Evolutionary conservation across 2,329 filamentous ascomycete species (phyloP), one percentile per base, ranked within the genome.

Genomic region (Byssothecium circinans): DNA sequence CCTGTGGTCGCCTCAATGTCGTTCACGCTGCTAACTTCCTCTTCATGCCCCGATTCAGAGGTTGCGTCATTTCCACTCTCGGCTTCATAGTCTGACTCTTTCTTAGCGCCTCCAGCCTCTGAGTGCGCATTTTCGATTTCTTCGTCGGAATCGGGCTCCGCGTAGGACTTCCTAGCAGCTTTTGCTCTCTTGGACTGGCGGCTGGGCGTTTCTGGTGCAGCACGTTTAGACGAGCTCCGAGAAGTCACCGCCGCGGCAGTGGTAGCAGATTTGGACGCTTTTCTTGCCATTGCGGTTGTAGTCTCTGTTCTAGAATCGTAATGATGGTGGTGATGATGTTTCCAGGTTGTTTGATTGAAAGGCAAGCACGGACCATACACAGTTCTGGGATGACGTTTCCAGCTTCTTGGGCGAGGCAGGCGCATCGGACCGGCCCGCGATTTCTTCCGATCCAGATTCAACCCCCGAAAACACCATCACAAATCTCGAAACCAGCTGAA

Each of bases 61-160:
- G 58, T 57, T 32, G 49, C 53, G 14, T 45, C 50, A 25, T 58
- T 59, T 8, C 61, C 60, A 36, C 70, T 69, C 34, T 72, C 67
- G 35, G 72, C 69, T 44, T 77, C 75, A 45, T 74, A 75, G 18
- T 70, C 73, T 8, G 72, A 76, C 27, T 60, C 62, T 45, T 64
- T 49, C 51, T 19, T 69, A 52, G 42, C 63, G 17, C 68, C 67
- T 4, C 68, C 64, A 19, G 68, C 64, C 35, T 69, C 68, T n/a
- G 71, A 62, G 14, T 66, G 60, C 14, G 49, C 52, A 10, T 64
- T 56, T 1, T 62, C 62, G 15, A 52, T 50, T 5, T 52, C 45
- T 14, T 54, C 56, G 4, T 65, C 62, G 11, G 61, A 64, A 7
- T 65, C 63, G 27, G 59, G 58, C 44, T 71, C 65, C 15, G 66